Conservation (phyloP, 176 grass and related monocot species). For the Cymbopogon citratus region DNA sequence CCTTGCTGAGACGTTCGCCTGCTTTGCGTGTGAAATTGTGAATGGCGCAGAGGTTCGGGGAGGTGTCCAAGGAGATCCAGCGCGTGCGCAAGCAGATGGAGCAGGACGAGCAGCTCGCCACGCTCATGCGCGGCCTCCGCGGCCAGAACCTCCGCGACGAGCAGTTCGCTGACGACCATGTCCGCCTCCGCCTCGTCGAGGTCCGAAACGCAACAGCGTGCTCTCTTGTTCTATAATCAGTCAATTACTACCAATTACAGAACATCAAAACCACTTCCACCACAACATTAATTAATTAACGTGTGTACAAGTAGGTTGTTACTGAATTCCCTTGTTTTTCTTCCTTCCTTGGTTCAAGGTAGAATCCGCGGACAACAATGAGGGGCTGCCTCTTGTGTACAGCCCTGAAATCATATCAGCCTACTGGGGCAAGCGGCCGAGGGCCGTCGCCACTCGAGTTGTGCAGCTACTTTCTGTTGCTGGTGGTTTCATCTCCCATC, state of each 20-base stretch:
- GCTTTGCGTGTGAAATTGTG: too few species aligned
- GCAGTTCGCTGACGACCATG: slow-evolving; percentile 69
- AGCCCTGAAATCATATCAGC: slow-evolving; percentile 76
- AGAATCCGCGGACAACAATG: slow-evolving; percentile 36
- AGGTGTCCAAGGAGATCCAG: slow-evolving; percentile 86
- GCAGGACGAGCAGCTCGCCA: too few species aligned
- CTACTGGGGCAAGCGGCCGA: slow-evolving; percentile 78
- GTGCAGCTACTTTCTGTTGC: slow-evolving; percentile 85
- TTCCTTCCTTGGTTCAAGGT: slow-evolving; percentile 38
- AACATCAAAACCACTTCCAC: not conserved
- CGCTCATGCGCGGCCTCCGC: too few species aligned
- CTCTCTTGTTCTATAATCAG: not conserved
- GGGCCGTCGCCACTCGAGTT: slow-evolving; percentile 64
- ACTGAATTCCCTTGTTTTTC: not conserved
- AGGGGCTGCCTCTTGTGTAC: slow-evolving; percentile 78
- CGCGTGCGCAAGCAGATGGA: slow-evolving; percentile 52
- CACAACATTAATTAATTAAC: not conserved
- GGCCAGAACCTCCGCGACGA: slow-evolving; percentile 58
- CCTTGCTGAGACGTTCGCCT: not conserved
- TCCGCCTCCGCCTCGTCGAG: slow-evolving; percentile 69
- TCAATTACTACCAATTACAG: not conserved
- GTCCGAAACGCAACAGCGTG: not conserved
- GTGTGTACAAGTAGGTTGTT: not conserved
- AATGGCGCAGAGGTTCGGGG: slow-evolving; percentile 52
- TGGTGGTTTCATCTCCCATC: slow-evolving; percentile 83